A percentile compares a stretch with the other conserved stretches of the same genome.
Evolutionary conservation across 306 rosid genomes (phyloP).

Genomic region (Ceratonia siliqua): DNA sequence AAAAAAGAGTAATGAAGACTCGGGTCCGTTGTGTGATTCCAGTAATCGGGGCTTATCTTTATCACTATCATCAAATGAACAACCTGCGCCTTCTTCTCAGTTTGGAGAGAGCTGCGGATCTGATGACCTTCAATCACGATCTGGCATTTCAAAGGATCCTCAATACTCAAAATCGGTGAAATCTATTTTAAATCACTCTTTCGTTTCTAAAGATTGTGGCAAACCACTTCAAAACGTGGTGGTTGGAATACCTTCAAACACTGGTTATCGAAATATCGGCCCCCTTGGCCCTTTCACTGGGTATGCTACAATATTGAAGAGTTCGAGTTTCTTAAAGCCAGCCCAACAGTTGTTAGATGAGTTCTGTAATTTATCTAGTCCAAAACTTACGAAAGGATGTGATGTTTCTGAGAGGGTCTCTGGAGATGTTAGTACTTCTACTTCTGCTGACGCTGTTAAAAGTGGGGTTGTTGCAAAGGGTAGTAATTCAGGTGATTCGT

Average conservation of each 20-base stretch:
- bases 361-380: slow-evolving; percentile 41
- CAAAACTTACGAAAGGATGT: slow-evolving; percentile 16
- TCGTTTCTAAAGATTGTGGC: slow-evolving; percentile 41
- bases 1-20: slow-evolving; percentile 31
- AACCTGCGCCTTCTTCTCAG: slow-evolving; percentile 38
- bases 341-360: slow-evolving; percentile 74
- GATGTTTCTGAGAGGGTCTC: slow-evolving; percentile 51
- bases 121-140: slow-evolving; percentile 33
- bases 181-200: slow-evolving; percentile 39
- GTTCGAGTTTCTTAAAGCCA: slow-evolving; percentile 73
- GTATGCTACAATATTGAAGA: slow-evolving; percentile 76
- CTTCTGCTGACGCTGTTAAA: slow-evolving; percentile 34
- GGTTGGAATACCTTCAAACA: slow-evolving; percentile 34
- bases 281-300: slow-evolving; percentile 99
- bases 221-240: slow-evolving; percentile 54
- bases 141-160: slow-evolving; percentile 6
- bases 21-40: slow-evolving; percentile 40
- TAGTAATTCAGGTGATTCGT: slow-evolving; percentile 49
- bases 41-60: slow-evolving; percentile 71
- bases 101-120: slow-evolving; percentile 45
- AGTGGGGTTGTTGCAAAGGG: slow-evolving; percentile 34
- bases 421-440: slow-evolving; percentile 39
- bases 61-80: slow-evolving; percentile 76
- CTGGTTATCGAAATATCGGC: slow-evolving; percentile 50
- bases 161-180: slow-evolving; percentile 30